Evolutionary conservation across 805 yeast species (phyloP).

Genomic region (Komagataella ulmi): DNA sequence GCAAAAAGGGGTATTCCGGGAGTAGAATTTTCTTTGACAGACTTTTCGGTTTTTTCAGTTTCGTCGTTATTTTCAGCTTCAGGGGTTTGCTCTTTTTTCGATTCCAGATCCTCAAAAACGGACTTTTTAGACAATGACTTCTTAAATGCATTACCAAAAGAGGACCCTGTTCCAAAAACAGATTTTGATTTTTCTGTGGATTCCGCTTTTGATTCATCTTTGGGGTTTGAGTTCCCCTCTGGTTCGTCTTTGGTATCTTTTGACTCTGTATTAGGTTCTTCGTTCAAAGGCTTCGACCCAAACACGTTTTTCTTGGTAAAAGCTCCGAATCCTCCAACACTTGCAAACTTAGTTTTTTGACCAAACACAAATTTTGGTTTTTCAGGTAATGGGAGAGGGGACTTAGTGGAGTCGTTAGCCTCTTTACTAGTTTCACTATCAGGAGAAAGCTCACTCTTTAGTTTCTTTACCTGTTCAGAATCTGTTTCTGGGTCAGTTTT

Average conservation of each 20-base stretch:
- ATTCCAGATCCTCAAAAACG: constrained; percentile 29
- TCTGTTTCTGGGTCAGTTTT: not conserved
- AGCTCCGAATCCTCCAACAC: constrained; percentile 22
- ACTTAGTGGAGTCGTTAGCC: not conserved
- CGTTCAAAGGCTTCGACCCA: constrained; percentile 14
- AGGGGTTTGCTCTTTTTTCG: constrained; percentile 3
- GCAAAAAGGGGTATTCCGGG: constrained; percentile 24
- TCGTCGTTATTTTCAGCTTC: constrained; percentile 6
- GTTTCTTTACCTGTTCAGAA: not conserved
- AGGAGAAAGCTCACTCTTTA: not conserved
- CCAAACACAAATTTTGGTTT: constrained; percentile 45
- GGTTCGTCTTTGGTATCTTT: constrained; percentile 1
- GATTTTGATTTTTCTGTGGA: constrained; percentile 8
- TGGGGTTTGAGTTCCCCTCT: not conserved
- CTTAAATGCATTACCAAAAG: constrained; percentile 43
- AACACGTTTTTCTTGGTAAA: constrained; percentile 19
- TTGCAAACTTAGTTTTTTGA: constrained; percentile 35
- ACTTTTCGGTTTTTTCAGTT: constrained; percentile 9
- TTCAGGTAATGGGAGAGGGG: constrained; percentile 1
- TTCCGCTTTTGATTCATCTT: not conserved
- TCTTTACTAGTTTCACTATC: constrained; percentile 1
- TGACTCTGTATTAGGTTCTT: constrained; percentile 4
- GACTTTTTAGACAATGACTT: constrained; percentile 38
- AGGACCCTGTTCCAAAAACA: constrained; percentile 30
- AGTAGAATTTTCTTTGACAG: constrained; percentile 15